A percentile compares a stretch with the other conserved stretches of the same genome.
Conservation (phyloP, 345 rosid species). For the Populus euphratica region DNA sequence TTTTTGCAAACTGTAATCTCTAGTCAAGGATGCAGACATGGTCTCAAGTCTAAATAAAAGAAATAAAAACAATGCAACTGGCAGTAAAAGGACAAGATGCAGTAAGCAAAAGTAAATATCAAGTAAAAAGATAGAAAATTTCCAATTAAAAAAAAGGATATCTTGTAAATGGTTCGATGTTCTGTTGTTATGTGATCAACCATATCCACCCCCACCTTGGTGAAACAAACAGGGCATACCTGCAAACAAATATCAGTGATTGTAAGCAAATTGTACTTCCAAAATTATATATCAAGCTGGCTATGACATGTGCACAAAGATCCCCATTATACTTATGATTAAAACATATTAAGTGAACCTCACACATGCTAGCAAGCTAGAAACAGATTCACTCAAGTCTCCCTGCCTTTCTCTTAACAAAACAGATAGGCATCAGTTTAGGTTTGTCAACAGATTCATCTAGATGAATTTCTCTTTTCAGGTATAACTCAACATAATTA, state of each 20-base stretch:
- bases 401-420: neutral
- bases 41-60: constrained; percentile 4
- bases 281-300: neutral
- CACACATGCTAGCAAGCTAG: too few relatives aligned
- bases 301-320: neutral
- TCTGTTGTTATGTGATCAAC: constrained; percentile 21
- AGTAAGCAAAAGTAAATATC: neutral
- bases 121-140: neutral
- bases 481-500: neutral
- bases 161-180: constrained; percentile 20
- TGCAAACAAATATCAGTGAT: constrained; percentile 1
- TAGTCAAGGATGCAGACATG: constrained; percentile 52
- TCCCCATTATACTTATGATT: neutral
- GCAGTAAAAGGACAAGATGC: neutral
- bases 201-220: constrained; percentile 12
- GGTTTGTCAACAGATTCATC: neutral
- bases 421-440: neutral
- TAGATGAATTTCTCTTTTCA: neutral
- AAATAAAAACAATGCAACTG: neutral
- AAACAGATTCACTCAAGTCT: neutral
- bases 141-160: constrained; percentile 21
- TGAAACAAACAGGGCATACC: constrained; percentile 30
- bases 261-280: constrained; percentile 5
- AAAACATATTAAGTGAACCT: neutral
- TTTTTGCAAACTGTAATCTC: constrained; percentile 54